A percentile compares a stretch with the other conserved stretches of the same genome.
These are phyloP conservation scores for Sarcodon aspratus DNA, from an alignment of 768 basidiomycete genomes.

Conservation along the genomic window DNA sequence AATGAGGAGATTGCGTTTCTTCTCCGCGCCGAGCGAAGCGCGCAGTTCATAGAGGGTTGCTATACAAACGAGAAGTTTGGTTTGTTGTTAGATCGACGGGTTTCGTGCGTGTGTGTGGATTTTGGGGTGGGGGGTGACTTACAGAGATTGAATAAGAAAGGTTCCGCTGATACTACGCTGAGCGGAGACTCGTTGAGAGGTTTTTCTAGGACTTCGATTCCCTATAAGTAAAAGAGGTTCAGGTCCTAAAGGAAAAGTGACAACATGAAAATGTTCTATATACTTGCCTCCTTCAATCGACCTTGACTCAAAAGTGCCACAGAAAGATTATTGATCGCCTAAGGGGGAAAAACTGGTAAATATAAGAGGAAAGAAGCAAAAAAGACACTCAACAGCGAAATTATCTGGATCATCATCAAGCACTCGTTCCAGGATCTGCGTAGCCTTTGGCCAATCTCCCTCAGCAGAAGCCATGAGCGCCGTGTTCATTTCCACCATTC, in stretches of 20 bases:
- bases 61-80: constrained; percentile 14
- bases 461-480: constrained; percentile 55
- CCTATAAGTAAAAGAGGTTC: constrained; percentile 24
- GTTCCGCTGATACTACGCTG: constrained; percentile 65
- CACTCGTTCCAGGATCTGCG: constrained; percentile 28
- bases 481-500: constrained; percentile 44
- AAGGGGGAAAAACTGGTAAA: not conserved
- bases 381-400: constrained; percentile 33
- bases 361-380: not conserved
- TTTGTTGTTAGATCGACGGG: no score
- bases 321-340: constrained; percentile 68
- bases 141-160: constrained; percentile 82
- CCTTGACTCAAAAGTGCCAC: constrained; percentile 66
- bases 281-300: constrained; percentile 52
- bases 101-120: no score
- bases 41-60: constrained; percentile 80
- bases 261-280: not conserved
- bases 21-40: constrained; percentile 59
- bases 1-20: constrained; percentile 62
- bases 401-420: constrained; percentile 47
- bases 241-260: not conserved
- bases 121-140: constrained; percentile 20
- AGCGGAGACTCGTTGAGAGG: constrained; percentile 56
- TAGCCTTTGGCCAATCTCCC: constrained; percentile 58
- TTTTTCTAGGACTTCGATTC: constrained; percentile 55